These are phyloP conservation scores for Scheffersomyces titani DNA, from an alignment of 1,139 yeast genomes.

Conservation along the genomic window DNA sequence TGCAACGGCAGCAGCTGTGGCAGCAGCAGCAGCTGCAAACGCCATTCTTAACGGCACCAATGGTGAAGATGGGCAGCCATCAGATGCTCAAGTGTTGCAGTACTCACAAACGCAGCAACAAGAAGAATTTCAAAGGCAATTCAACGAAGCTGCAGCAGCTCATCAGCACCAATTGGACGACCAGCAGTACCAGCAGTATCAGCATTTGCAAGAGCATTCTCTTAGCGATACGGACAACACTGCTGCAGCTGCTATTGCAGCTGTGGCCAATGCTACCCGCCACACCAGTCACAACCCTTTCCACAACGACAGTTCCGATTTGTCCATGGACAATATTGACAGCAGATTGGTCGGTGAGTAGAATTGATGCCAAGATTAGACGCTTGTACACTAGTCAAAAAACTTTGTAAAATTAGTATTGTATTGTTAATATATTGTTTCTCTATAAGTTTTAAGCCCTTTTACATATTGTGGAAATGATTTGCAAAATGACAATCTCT, in stretches of 20 bases:
- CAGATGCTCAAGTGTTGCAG: conserved; percentile 22
- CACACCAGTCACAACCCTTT: conserved; percentile 19
- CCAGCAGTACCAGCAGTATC: conserved; percentile 36
- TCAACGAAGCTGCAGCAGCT: conserved; percentile 40
- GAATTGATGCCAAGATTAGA: neutral
- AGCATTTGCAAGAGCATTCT: conserved; percentile 29
- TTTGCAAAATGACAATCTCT: neutral
- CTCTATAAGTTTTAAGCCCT: neutral
- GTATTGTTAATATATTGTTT: neutral
- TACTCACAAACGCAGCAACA: conserved; percentile 30
- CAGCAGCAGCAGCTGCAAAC: neutral
- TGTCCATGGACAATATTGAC: conserved; percentile 51
- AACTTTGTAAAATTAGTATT: neutral
- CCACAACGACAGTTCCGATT: conserved; percentile 32
- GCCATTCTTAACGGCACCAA: conserved; percentile 13
- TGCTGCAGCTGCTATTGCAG: conserved; percentile 48
- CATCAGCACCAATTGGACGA: conserved; percentile 29
- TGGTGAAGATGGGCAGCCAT: conserved; percentile 9
- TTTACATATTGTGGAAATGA: neutral
- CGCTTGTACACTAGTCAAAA: neutral
- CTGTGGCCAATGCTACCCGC: conserved; percentile 38
- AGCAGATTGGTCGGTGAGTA: conserved; percentile 50
- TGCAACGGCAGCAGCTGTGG: conserved; percentile 20
- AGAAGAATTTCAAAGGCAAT: conserved; percentile 42
- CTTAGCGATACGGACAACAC: conserved; percentile 25